These are phyloP conservation scores for Entophlyctis luteolus DNA, from an alignment of 192 early-diverging fungal genomes.

Conservation along the genomic window DNA sequence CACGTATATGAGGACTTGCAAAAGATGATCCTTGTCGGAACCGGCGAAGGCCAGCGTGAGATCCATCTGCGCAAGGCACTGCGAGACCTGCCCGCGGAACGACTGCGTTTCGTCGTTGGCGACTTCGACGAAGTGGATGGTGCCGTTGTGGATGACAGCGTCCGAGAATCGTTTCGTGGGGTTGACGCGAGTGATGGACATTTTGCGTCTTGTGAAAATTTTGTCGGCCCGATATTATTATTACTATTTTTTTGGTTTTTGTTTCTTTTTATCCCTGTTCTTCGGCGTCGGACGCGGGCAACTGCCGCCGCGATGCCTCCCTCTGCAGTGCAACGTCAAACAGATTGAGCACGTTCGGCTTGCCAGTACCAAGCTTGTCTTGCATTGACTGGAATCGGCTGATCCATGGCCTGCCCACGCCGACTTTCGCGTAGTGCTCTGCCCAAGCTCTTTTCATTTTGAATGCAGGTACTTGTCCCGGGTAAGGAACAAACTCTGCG, in stretches of 20 bases:
- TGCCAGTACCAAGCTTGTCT: too few species aligned
- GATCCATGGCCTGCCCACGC: conserved; percentile 42
- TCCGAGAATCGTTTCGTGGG: background rate
- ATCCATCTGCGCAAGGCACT: conserved; percentile 8
- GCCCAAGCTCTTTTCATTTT: conserved; percentile 34
- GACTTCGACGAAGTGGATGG: conserved; percentile 14
- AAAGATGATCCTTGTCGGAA: background rate
- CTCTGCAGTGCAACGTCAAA: conserved; percentile 56
- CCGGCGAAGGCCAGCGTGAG: background rate
- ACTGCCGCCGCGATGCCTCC: too few species aligned
- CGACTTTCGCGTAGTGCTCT: conserved; percentile 32
- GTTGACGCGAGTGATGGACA: background rate
- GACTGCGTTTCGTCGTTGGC: conserved; percentile 3
- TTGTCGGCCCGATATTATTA: too few species aligned
- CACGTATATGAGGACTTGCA: conserved; percentile 14
- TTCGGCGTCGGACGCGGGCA: too few species aligned
- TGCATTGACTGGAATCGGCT: conserved; percentile 39
- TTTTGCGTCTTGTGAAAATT: background rate
- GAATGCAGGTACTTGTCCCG: conserved; percentile 39
- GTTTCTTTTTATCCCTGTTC: too few species aligned
- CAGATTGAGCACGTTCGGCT: conserved; percentile 50
- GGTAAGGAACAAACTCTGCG: conserved; percentile 54
- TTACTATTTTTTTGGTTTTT: too few species aligned
- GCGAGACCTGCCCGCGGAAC: background rate
- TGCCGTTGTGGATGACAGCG: conserved; percentile 15